Percentiles rank a stretch among this genome's conserved stretches.
Conservation (phyloP, 805 yeast species). For the Kodamaea hsintzibuensis region DNA sequence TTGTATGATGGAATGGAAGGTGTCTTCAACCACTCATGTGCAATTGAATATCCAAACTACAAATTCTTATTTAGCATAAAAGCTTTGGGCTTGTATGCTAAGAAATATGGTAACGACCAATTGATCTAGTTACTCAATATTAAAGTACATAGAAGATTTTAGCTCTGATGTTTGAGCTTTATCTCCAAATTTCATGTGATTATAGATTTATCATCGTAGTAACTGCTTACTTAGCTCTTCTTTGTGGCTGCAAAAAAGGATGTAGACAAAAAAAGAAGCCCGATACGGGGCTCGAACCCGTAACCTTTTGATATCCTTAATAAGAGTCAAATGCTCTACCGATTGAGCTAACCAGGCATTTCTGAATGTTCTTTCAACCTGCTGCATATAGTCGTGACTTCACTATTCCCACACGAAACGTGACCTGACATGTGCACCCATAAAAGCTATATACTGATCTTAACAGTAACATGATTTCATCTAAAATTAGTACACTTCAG, state of each 20-base stretch:
- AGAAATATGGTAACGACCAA: slow-evolving; percentile 24
- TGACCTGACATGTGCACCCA: too few relatives aligned
- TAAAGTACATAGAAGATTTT: too few relatives aligned
- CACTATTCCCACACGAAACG: too few relatives aligned
- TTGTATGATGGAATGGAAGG: slow-evolving; percentile 85
- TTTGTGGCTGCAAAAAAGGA: slow-evolving; percentile 4
- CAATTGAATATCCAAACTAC: slow-evolving; percentile 94
- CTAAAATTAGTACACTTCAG: too few relatives aligned
- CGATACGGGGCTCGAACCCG: slow-evolving; percentile 9
- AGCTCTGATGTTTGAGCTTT: too few relatives aligned
- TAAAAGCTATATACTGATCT: too few relatives aligned
- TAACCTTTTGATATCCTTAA: slow-evolving; percentile 6
- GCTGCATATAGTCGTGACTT: too few relatives aligned
- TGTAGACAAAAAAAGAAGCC: slow-evolving; percentile 1
- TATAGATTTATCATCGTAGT: too few relatives aligned
- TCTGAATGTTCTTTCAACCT: too few relatives aligned
- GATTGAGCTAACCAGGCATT: slow-evolving; percentile 8
- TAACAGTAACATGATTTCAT: too few relatives aligned
- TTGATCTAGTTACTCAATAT: neutral
- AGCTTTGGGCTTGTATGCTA: slow-evolving; percentile 75
- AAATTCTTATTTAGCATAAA: slow-evolving; percentile 87
- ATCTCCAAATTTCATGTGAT: too few relatives aligned
- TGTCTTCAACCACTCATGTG: slow-evolving; percentile 88
- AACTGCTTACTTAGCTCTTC: too few relatives aligned
- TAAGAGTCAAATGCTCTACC: slow-evolving; percentile 8